Conservation (phyloP, 2,329 filamentous ascomycete species). For the Diaporthe sp. region DNA sequence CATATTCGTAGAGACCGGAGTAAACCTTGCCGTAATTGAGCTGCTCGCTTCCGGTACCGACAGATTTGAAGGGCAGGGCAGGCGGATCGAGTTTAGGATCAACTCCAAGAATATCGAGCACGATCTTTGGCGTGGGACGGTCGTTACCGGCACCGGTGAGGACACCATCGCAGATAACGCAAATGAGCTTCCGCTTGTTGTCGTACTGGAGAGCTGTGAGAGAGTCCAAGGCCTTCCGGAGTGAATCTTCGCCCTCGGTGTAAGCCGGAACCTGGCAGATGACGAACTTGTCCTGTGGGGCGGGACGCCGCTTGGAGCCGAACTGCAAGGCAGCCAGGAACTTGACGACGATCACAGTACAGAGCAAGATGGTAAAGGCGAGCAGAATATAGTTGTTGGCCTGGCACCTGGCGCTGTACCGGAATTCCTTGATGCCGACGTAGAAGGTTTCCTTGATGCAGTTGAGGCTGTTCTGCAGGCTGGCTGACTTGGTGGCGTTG, state of each 20-base stretch:
- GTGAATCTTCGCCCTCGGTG: slow-evolving; percentile 95
- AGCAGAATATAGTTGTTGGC: slow-evolving; percentile 94
- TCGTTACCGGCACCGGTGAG: slow-evolving; percentile 97
- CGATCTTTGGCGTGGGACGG: slow-evolving; percentile 95
- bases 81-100: slow-evolving; percentile 97
- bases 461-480: slow-evolving; percentile 76
- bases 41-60: slow-evolving; percentile 90
- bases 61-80: slow-evolving; percentile 92
- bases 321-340: slow-evolving; percentile 95
- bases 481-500: slow-evolving; percentile 65
- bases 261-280: slow-evolving; percentile 99
- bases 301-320: slow-evolving; percentile 89
- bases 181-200: slow-evolving; percentile 98
- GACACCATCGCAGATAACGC: slow-evolving; percentile 96
- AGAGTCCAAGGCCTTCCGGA: slow-evolving; percentile 93
- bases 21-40: slow-evolving; percentile 99
- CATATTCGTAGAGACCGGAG: slow-evolving; percentile 96
- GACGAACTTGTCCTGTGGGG: slow-evolving; percentile 97
- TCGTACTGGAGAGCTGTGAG: slow-evolving; percentile 96
- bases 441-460: slow-evolving; percentile 91
- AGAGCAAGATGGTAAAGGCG: slow-evolving; percentile 87
- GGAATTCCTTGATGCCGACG: slow-evolving; percentile 87
- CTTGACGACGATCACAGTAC: slow-evolving; percentile 84
- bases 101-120: slow-evolving; percentile 96
- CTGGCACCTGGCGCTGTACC: slow-evolving; percentile 80